Evolutionary conservation across 2,329 filamentous ascomycete genomes (phyloP).

Genomic region (Alternaria novae-zelandiae): DNA sequence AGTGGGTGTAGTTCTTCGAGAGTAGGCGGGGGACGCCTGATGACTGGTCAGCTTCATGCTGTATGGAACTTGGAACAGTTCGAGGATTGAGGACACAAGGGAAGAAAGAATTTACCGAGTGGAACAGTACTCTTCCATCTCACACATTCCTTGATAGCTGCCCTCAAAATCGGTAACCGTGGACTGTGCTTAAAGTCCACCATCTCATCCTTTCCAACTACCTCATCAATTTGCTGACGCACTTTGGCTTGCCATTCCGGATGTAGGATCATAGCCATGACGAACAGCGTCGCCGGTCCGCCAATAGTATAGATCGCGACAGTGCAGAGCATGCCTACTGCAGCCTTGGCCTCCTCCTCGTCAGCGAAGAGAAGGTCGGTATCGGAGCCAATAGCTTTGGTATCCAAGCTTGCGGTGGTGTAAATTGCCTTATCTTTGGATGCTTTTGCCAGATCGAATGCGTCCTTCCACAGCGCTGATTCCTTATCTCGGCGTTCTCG

Average conservation of each 20-base stretch:
- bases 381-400: background rate
- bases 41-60: background rate
- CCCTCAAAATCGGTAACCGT: background rate
- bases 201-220: background rate
- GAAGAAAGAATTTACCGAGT: background rate
- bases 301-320: background rate
- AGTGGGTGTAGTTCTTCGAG: background rate
- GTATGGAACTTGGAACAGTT: background rate
- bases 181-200: background rate
- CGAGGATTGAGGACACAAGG: fast-evolving
- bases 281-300: background rate
- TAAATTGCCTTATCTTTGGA: background rate
- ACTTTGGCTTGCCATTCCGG: background rate
- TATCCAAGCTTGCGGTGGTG: background rate
- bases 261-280: background rate
- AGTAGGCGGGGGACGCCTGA: background rate
- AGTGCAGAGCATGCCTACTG: background rate
- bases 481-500: background rate
- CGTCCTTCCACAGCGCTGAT: background rate
- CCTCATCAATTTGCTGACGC: background rate
- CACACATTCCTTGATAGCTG: background rate
- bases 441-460: background rate
- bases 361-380: background rate
- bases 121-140: background rate
- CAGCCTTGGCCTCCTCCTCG: background rate